A percentile compares a stretch with the other conserved stretches of the same genome.
These are phyloP conservation scores for Tricharina praecox DNA, from an alignment of 495 filamentous ascomycete species.

Conservation along the genomic window DNA sequence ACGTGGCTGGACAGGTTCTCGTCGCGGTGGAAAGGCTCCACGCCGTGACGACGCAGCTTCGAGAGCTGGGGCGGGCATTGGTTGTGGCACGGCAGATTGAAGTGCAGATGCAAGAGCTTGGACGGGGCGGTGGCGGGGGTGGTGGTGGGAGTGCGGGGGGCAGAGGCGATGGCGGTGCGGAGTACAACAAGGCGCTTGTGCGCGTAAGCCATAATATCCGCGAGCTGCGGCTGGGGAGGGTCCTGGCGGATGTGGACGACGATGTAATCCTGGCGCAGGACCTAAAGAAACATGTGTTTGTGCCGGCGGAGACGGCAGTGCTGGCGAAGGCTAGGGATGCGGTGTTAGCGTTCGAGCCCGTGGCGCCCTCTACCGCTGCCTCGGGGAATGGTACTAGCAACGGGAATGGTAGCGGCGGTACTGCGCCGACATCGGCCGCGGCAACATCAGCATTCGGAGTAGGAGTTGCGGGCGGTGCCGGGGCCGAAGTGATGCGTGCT, in stretches of 20 bases:
- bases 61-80: slow-evolving; percentile 58
- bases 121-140: slow-evolving; percentile 35
- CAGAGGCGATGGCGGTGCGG: too few relatives aligned
- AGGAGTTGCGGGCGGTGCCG: too few relatives aligned
- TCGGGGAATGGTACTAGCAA: slow-evolving; percentile 17
- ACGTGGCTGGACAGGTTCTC: slow-evolving; percentile 61
- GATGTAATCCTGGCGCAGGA: slow-evolving; percentile 54
- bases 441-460: too few relatives aligned
- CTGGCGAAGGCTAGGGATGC: slow-evolving; percentile 58
- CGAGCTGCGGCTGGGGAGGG: slow-evolving; percentile 31
- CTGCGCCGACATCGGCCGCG: too few relatives aligned
- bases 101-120: slow-evolving; percentile 49
- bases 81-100: slow-evolving; percentile 75
- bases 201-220: slow-evolving; percentile 61
- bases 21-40: slow-evolving; percentile 56
- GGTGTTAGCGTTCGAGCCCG: slow-evolving; percentile 68
- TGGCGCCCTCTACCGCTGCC: slow-evolving; percentile 33
- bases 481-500: not conserved
- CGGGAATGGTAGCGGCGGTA: not conserved
- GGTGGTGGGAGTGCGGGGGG: too few relatives aligned
- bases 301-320: slow-evolving; percentile 52
- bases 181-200: slow-evolving; percentile 46
- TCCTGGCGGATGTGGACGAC: slow-evolving; percentile 30
- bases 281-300: slow-evolving; percentile 47
- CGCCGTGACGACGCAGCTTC: slow-evolving; percentile 57